Evolutionary conservation across 2,329 filamentous ascomycete species (phyloP).

Genomic region (Aspergillus bombycis): DNA sequence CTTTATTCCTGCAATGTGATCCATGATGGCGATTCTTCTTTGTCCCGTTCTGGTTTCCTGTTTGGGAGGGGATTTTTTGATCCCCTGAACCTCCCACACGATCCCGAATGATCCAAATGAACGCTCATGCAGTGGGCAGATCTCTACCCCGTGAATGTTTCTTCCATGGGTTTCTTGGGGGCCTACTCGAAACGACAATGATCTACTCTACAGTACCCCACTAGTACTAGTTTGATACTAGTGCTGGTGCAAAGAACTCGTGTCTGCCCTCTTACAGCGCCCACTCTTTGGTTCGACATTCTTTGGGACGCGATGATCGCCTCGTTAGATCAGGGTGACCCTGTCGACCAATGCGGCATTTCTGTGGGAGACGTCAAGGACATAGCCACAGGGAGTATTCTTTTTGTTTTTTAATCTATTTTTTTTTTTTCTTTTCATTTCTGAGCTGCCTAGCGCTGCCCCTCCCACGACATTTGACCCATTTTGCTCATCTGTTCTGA

Average conservation of each 20-base stretch:
- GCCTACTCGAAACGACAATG: conserved; percentile 17
- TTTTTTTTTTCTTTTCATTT: neutral
- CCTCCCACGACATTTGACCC: conserved; percentile 2
- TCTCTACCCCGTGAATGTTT: neutral
- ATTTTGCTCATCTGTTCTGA: neutral
- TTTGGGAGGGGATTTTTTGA: neutral
- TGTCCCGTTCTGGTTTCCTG: neutral
- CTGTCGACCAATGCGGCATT: conserved; percentile 22
- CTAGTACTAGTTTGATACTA: conserved; percentile 25
- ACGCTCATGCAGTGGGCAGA: neutral
- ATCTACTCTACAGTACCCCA: conserved; percentile 20
- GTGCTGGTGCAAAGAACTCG: conserved; percentile 14
- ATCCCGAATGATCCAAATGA: neutral
- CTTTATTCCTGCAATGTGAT: conserved; percentile 9
- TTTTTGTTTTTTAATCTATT: conserved; percentile 1
- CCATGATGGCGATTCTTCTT: conserved; percentile 1
- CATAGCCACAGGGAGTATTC: conserved; percentile 11
- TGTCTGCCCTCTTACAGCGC: conserved; percentile 16
- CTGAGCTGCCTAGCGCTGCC: neutral
- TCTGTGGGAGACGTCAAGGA: conserved; percentile 17
- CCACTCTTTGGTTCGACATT: conserved; percentile 13
- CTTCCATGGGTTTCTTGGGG: neutral
- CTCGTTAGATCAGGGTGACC: conserved; percentile 17
- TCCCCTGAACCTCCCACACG: neutral
- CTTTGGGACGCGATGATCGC: conserved; percentile 22